phyloP scores from a whole-genome alignment of 2,329 filamentous ascomycete species.

The Alternaria gansuensis region DNA sequence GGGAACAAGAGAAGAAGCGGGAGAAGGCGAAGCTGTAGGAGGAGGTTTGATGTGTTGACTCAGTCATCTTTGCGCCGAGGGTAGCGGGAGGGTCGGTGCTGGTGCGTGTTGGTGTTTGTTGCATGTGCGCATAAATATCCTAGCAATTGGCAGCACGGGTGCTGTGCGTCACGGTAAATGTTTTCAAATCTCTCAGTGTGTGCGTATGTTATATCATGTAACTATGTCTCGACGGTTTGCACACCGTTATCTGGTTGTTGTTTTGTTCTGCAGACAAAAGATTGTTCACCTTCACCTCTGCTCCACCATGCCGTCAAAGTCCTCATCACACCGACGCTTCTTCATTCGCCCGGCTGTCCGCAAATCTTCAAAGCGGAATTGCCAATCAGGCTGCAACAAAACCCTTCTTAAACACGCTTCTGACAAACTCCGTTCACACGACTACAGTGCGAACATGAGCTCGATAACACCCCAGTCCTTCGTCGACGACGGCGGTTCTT shows the following conservation, averaged over 20 bases:
- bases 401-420: background rate
- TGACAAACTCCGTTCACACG: background rate
- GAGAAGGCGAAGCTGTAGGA: constrained; percentile 68
- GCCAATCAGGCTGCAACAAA: background rate
- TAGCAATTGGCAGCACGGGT: constrained; percentile 19
- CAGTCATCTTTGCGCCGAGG: constrained; percentile 3
- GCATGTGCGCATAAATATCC: constrained; percentile 24
- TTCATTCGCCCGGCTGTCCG: constrained; percentile 14
- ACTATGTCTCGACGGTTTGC: background rate
- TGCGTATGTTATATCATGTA: background rate
- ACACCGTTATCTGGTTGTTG: background rate
- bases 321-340: constrained; percentile 4
- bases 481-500: constrained; percentile 37
- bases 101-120: constrained; percentile 19
- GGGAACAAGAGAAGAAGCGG: constrained; percentile 67
- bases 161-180: constrained; percentile 22
- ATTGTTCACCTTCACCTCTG: constrained; percentile 14
- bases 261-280: background rate
- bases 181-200: background rate
- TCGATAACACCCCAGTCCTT: constrained; percentile 30
- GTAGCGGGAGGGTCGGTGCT: constrained; percentile 13
- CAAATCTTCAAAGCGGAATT: constrained; percentile 4
- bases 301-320: constrained; percentile 10
- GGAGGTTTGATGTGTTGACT: background rate
- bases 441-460: constrained; percentile 21